phyloP scores from a whole-genome alignment of 805 yeast species.

The Candida andamanensis region DNA sequence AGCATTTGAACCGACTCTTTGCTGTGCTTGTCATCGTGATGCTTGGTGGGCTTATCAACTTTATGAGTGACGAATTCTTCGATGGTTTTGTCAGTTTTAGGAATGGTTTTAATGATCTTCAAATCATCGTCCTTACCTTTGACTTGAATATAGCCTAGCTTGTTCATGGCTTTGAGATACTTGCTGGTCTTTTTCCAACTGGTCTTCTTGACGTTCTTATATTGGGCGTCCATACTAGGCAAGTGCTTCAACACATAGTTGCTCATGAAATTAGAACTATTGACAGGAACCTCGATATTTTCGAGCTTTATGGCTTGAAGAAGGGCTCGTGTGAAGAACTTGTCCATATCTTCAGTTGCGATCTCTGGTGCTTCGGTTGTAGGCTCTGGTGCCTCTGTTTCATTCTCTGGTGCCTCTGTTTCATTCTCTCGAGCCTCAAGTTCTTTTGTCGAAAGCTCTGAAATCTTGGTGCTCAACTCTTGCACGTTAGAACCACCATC shows the following conservation, averaged over 20 bases:
- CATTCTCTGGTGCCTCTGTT: slow-evolving; percentile 2
- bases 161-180: slow-evolving; percentile 82
- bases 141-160: slow-evolving; percentile 56
- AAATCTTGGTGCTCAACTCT: slow-evolving; percentile 8
- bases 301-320: slow-evolving; percentile 62
- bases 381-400: slow-evolving; percentile 11
- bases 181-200: slow-evolving; percentile 88
- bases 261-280: slow-evolving; percentile 72
- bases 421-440: slow-evolving; percentile 2
- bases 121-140: slow-evolving; percentile 88
- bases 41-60: slow-evolving; percentile 13
- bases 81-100: slow-evolving; percentile 42
- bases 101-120: slow-evolving; percentile 47
- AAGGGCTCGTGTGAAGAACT: slow-evolving; percentile 66
- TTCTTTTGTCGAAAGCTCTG: background rate
- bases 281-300: slow-evolving; percentile 56
- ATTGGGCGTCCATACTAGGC: slow-evolving; percentile 55
- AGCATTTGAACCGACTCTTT: slow-evolving; percentile 24
- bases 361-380: slow-evolving; percentile 19
- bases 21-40: slow-evolving; percentile 15
- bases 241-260: slow-evolving; percentile 63
- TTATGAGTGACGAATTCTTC: slow-evolving; percentile 64
- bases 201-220: slow-evolving; percentile 66
- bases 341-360: slow-evolving; percentile 64
- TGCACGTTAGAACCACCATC: background rate